phyloP scores from a whole-genome alignment of 805 yeast genomes.

The Yamadazyma akitaensis region DNA sequence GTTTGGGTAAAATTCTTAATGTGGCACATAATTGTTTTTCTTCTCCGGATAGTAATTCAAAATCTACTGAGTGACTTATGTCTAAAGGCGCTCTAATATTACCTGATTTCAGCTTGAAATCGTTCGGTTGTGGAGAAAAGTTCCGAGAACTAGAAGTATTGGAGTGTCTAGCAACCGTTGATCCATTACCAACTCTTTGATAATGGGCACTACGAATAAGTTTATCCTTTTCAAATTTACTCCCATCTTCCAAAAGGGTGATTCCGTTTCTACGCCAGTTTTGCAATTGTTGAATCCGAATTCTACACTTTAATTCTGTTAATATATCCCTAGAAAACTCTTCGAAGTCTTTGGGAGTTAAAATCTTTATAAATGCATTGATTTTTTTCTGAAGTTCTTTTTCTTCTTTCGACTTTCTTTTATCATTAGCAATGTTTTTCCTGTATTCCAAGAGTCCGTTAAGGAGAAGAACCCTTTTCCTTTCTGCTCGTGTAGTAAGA shows the following conservation, averaged over 20 bases:
- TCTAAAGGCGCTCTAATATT: constrained; percentile 55
- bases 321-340: constrained; percentile 69
- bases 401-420: constrained; percentile 84
- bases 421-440: constrained; percentile 75
- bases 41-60: constrained; percentile 76
- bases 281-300: constrained; percentile 84
- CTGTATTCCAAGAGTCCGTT: constrained; percentile 83
- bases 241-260: constrained; percentile 77
- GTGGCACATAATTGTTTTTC: constrained; percentile 84
- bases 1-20: constrained; percentile 84
- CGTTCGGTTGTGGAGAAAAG: constrained; percentile 35
- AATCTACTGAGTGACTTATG: constrained; percentile 77
- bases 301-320: constrained; percentile 73
- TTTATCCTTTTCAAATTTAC: constrained; percentile 85
- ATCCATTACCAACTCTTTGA: constrained; percentile 51
- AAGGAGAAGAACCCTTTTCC: constrained; percentile 75
- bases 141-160: constrained; percentile 12
- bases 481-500: constrained; percentile 87
- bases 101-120: constrained; percentile 41
- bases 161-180: constrained; percentile 17
- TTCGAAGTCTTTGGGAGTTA: constrained; percentile 79
- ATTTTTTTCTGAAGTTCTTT: constrained; percentile 73
- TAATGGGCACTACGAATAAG: constrained; percentile 59
- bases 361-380: constrained; percentile 76
- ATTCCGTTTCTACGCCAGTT: constrained; percentile 92